phyloP scores from a whole-genome alignment of 2,329 filamentous ascomycete species.

The Atkinsonella texensis region DNA sequence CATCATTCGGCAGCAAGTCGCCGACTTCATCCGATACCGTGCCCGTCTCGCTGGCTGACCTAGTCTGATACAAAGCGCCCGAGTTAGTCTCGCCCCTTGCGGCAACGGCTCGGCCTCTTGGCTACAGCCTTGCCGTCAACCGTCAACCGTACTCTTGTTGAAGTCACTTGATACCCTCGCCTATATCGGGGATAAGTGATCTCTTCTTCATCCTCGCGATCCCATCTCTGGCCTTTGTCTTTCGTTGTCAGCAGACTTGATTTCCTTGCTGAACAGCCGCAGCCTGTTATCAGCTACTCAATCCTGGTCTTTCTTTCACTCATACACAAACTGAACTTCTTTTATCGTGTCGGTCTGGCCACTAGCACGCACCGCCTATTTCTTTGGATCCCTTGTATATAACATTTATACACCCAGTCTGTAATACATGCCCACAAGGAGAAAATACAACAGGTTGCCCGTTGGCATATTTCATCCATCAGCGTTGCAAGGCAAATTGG shows the following conservation, averaged over 20 bases:
- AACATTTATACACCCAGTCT: not conserved
- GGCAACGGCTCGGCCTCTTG: constrained; percentile 9
- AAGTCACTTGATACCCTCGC: constrained; percentile 9
- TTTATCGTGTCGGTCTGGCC: constrained; percentile 38
- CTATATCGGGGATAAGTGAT: constrained; percentile 6
- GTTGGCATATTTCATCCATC: not conserved
- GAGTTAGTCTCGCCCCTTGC: constrained; percentile 5
- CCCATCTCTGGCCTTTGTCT: constrained; percentile 6
- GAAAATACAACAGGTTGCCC: not conserved
- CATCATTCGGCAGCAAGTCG: constrained; percentile 19
- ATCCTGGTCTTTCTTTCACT: constrained; percentile 30
- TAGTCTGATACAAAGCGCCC: constrained; percentile 10
- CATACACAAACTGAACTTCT: constrained; percentile 20
- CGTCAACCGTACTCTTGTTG: constrained; percentile 4
- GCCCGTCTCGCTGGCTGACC: not conserved
- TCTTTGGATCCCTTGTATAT: not conserved
- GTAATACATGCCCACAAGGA: not conserved
- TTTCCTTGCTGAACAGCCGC: constrained; percentile 5
- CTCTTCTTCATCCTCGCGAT: constrained; percentile 8
- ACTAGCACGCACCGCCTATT: constrained; percentile 25
- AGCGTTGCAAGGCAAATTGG: not conserved
- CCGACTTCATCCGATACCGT: constrained; percentile 22
- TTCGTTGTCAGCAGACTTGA: not conserved
- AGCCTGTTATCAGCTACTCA: constrained; percentile 7
- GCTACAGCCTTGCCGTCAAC: constrained; percentile 5